Conservation (phyloP, 2,329 filamentous ascomycete species). For the Chaetomiaceae sp. region DNA sequence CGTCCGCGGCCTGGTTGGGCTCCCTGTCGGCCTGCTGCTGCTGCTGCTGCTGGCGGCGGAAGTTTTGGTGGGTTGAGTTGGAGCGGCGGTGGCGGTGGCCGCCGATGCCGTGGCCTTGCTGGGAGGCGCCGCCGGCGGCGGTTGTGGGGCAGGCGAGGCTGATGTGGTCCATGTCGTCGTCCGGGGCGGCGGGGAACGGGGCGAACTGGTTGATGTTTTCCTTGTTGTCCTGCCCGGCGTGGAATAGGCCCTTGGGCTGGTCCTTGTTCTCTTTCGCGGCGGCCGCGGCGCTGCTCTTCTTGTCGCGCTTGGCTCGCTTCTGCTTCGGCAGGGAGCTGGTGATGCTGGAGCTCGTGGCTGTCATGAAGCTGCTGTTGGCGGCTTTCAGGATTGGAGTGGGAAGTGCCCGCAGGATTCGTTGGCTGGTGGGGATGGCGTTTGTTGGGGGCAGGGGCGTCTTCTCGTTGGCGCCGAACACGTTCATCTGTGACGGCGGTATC, state of each 20-base stretch:
- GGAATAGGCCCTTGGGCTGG: slow-evolving; percentile 23
- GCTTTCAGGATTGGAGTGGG: slow-evolving; percentile 88
- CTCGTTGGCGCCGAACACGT: slow-evolving; percentile 62
- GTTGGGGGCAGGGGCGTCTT: slow-evolving; percentile 66
- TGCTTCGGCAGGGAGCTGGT: slow-evolving; percentile 68
- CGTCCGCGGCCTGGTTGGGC: slow-evolving; percentile 41
- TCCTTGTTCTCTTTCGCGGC: slow-evolving; percentile 36
- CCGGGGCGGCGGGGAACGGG: slow-evolving; percentile 18
- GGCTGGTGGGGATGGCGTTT: slow-evolving; percentile 83
- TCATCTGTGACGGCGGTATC: slow-evolving; percentile 95
- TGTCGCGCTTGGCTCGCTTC: slow-evolving; percentile 44
- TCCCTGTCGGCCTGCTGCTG: slow-evolving; percentile 37
- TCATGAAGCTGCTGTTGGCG: slow-evolving; percentile 94
- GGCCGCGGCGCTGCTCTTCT: slow-evolving; percentile 31
- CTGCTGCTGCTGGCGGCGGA: slow-evolving; percentile 20
- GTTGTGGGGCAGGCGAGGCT: slow-evolving; percentile 28
- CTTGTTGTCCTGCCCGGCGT: slow-evolving; percentile 37
- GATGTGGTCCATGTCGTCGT: slow-evolving; percentile 46
- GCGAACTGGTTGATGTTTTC: slow-evolving; percentile 38
- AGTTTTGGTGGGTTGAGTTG: slow-evolving; percentile 17
- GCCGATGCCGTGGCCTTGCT: slow-evolving; percentile 10
- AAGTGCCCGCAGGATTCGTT: slow-evolving; percentile 81
- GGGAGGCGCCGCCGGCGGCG: slow-evolving; percentile 10
- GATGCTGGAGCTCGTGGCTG: slow-evolving; percentile 79
- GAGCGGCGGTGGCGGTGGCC: slow-evolving; percentile 24